These are phyloP conservation scores for Fonsecaea pedrosoi DNA, from an alignment of 2,329 filamentous ascomycete genomes.

Conservation along the genomic window DNA sequence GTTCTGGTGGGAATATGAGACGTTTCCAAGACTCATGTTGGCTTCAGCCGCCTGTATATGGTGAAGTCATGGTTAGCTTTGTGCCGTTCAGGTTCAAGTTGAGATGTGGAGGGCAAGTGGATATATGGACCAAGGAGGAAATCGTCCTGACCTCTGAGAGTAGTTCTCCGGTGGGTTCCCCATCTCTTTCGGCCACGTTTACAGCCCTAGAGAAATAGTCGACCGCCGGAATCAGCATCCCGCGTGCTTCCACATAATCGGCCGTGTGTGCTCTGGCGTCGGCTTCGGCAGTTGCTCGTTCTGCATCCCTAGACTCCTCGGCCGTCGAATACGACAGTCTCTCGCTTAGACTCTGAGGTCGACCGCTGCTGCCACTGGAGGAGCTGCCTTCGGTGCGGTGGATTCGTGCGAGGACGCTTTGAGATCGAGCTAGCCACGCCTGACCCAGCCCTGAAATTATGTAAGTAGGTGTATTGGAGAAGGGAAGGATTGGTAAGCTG, in stretches of 20 bases:
- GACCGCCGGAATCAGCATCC: slow-evolving; percentile 57
- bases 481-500: slow-evolving; percentile 18
- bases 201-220: slow-evolving; percentile 60
- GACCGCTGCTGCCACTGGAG: slow-evolving; percentile 45
- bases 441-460: slow-evolving; percentile 53
- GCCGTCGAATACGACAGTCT: slow-evolving; percentile 33
- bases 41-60: slow-evolving; percentile 56
- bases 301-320: slow-evolving; percentile 44
- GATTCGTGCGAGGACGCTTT: slow-evolving; percentile 57
- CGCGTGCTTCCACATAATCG: slow-evolving; percentile 61
- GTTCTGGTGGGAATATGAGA: slow-evolving; percentile 54
- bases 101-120: slow-evolving; percentile 26
- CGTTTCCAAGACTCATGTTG: slow-evolving; percentile 61
- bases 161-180: slow-evolving; percentile 50
- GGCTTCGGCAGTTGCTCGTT: slow-evolving; percentile 44
- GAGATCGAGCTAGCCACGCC: slow-evolving; percentile 60
- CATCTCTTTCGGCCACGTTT: slow-evolving; percentile 50
- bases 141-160: slow-evolving; percentile 50
- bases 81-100: slow-evolving; percentile 26
- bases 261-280: slow-evolving; percentile 48
- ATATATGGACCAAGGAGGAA: slow-evolving; percentile 16
- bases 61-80: slow-evolving; percentile 19
- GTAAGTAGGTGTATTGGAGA: slow-evolving; percentile 4
- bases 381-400: slow-evolving; percentile 51
- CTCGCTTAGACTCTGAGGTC: slow-evolving; percentile 34